Evolutionary conservation across 1,284 basidiomycete genomes (phyloP).

Genomic region (Malassezia yamatoensis): DNA sequence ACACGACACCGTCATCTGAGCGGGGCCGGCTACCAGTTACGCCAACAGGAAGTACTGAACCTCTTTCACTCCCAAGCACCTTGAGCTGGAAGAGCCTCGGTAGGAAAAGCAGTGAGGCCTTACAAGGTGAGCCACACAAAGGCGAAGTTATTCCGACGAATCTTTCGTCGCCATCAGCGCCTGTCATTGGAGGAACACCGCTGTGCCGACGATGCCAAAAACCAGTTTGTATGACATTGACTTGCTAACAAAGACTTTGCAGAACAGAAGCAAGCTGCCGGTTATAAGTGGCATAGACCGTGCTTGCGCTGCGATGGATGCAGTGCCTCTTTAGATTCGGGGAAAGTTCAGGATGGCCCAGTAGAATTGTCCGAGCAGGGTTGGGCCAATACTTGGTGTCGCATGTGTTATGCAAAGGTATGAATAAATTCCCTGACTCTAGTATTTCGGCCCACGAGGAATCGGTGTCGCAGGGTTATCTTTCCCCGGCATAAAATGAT

Average conservation of each 20-base stretch:
- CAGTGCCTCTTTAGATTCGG: constrained; percentile 33
- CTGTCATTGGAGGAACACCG: constrained; percentile 32
- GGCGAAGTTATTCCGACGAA: background rate
- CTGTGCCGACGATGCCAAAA: constrained; percentile 36
- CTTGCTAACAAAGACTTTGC: constrained; percentile 32
- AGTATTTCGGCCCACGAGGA: constrained; percentile 22
- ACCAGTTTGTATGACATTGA: constrained; percentile 30
- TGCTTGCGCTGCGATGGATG: constrained; percentile 45
- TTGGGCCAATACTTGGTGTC: constrained; percentile 35
- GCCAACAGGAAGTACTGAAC: background rate
- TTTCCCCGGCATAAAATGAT: constrained; percentile 7
- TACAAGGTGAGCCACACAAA: background rate
- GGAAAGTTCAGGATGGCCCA: constrained; percentile 41
- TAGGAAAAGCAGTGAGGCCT: background rate
- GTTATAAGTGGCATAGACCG: constrained; percentile 39
- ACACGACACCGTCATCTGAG: constrained; percentile 1
- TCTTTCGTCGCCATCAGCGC: constrained; percentile 11
- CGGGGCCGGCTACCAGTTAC: constrained; percentile 4
- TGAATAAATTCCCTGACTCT: background rate
- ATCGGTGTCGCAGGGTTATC: constrained; percentile 23
- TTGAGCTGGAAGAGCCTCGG: background rate
- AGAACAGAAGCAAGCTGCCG: constrained; percentile 39
- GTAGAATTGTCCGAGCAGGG: constrained; percentile 13
- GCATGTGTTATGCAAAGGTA: constrained; percentile 41
- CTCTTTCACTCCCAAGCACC: background rate